Conservation (phyloP, 805 yeast species). For the Suhomyces vadensis region DNA sequence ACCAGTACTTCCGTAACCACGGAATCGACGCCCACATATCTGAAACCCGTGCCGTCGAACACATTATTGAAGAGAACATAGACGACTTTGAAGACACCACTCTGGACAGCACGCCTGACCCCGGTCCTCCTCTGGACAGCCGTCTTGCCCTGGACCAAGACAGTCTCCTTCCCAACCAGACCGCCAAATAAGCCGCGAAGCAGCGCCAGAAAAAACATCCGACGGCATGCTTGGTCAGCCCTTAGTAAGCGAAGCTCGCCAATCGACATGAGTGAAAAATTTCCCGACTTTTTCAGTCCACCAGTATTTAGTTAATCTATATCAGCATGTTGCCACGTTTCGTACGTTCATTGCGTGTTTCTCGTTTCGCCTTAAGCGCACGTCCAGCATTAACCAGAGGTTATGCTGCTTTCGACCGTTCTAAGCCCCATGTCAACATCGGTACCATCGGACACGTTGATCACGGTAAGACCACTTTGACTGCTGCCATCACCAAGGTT, state of each 20-base stretch:
- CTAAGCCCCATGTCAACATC: conserved; percentile 94
- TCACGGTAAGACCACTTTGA: conserved; percentile 97
- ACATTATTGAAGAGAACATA: conserved; percentile 29
- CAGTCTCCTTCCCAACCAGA: too few species aligned
- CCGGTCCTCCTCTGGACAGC: too few species aligned
- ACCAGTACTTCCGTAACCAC: conserved; percentile 24
- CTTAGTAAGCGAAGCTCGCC: conserved; percentile 5
- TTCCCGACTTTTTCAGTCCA: conserved; percentile 5
- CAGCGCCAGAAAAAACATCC: too few species aligned
- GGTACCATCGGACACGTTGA: conserved; percentile 99
- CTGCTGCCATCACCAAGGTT: conserved; percentile 98
- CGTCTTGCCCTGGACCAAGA: too few species aligned
- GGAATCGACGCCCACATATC: conserved; percentile 24
- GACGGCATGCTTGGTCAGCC: too few species aligned
- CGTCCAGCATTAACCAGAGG: conserved; percentile 36
- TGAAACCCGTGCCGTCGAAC: conserved; percentile 31
- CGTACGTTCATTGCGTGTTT: conserved; percentile 29
- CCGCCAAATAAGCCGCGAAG: too few species aligned
- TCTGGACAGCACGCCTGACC: background rate
- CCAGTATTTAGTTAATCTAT: conserved; percentile 1
- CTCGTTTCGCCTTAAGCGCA: conserved; percentile 21
- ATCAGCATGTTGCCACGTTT: conserved; percentile 31
- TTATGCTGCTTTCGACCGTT: conserved; percentile 83
- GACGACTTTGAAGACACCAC: background rate
- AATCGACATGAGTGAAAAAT: conserved; percentile 2